A percentile compares a stretch with the other conserved stretches of the same genome.
These are phyloP conservation scores for Boletus reticuloceps DNA, from an alignment of 768 basidiomycete genomes.

Conservation along the genomic window DNA sequence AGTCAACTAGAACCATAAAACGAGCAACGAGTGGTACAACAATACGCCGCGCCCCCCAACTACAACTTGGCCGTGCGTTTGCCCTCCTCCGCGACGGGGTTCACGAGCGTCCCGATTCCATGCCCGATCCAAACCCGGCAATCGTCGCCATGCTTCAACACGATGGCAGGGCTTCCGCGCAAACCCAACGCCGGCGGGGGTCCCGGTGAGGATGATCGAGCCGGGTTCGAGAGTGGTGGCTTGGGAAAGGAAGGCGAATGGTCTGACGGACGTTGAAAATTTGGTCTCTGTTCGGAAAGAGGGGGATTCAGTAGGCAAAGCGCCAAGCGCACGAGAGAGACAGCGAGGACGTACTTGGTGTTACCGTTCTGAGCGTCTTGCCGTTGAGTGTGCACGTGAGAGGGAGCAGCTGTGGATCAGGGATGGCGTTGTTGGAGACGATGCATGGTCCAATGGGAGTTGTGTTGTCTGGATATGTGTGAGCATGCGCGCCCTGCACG, in stretches of 20 bases:
- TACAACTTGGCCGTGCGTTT: slow-evolving; percentile 42
- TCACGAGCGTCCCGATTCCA: slow-evolving; percentile 79
- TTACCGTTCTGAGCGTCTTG: slow-evolving; percentile 69
- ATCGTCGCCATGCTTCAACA: slow-evolving; percentile 71
- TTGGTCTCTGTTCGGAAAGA: slow-evolving; percentile 53
- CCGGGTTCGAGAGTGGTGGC: slow-evolving; percentile 82
- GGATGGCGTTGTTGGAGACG: slow-evolving; percentile 60
- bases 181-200: slow-evolving; percentile 81
- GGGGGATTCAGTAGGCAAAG: not conserved
- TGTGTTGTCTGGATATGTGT: slow-evolving; percentile 29
- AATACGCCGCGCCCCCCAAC: not conserved
- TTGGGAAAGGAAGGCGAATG: slow-evolving; percentile 77
- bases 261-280: slow-evolving; percentile 80
- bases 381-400: slow-evolving; percentile 70
- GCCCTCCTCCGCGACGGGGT: slow-evolving; percentile 72
- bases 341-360: slow-evolving; percentile 49
- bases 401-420: slow-evolving; percentile 62
- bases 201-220: slow-evolving; percentile 79
- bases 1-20: not conserved
- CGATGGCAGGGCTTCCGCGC: slow-evolving; percentile 66
- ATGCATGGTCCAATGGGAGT: slow-evolving; percentile 79
- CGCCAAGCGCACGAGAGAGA: too few relatives aligned
- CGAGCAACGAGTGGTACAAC: not conserved
- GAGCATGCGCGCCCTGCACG: not conserved
- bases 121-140: slow-evolving; percentile 65